Base-by-base conservation (phyloP, 2,329 filamentous ascomycete species). In the Clonostachys byssicola region DNA sequence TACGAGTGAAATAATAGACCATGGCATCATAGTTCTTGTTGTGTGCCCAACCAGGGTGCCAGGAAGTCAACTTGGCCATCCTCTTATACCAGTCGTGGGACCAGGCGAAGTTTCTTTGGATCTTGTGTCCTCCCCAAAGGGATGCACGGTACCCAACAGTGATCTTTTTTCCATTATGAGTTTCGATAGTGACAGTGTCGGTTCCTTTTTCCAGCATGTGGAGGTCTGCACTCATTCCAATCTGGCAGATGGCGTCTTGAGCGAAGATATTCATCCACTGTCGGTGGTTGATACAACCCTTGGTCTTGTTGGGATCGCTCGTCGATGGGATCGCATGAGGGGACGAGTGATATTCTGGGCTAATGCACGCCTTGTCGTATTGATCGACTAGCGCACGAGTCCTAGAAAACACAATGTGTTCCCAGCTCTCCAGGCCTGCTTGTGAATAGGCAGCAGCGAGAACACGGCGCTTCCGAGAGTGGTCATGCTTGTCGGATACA, bases 231-330 rank as follows among this genome's bases (percentile, higher is more conserved):
- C 20, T 35, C 9, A 39, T 17, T 23, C 16, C 41, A 18, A 48
- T 81, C 46, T 80, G 74, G 14, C 73, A 75, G 44, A 81, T 80
- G 3, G 75, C 77, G 48, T 81, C 77, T 13, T 80, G 63, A 0
- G 74, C 76, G 57, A 81, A 80, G 62, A 76, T 77, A 58, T 79
- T 81, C 20, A 69, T 66, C 71, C 71, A 81, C 6, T 64, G 62
- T 5, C 75, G 70, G 47, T 73, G 75, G 53, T 81, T 73, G 36
- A 39, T 18, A 18, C 3, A 39, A 18, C 36, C 36, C 14, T 39
- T 18, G 17, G 17, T 18, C 16, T 81, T 62, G 0, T 34, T 39
- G 34, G 16, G 10, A 9, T 48, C 42, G 12, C 34, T 36, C 30
- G 23, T 13, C 3, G 34, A 12, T 9, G 34, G 12, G 17, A n/a